Conservation (phyloP, 352 stramenopile species). For the Phytopythium mirpurense region DNA sequence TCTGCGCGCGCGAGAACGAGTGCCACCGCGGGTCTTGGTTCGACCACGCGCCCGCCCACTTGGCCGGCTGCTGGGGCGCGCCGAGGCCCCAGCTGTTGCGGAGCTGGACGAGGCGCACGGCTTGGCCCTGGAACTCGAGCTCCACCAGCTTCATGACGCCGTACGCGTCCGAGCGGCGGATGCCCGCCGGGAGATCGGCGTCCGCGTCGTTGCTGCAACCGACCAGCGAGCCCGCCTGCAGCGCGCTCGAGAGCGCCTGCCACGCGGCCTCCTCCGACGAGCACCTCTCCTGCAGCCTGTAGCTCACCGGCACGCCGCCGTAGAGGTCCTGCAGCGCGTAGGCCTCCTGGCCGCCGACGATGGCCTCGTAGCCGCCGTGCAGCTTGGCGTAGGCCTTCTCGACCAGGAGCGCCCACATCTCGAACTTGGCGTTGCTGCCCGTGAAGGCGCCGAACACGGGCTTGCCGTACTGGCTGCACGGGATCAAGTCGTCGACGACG, state of each 20-base stretch:
- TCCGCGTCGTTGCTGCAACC: slow-evolving; percentile 66
- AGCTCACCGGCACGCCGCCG: slow-evolving; percentile 59
- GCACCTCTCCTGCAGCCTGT: slow-evolving; percentile 64
- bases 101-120: slow-evolving; percentile 59
- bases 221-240: slow-evolving; percentile 61
- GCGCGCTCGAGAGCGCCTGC: slow-evolving; percentile 32
- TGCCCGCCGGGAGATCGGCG: slow-evolving; percentile 49
- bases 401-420: slow-evolving; percentile 91
- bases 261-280: slow-evolving; percentile 52
- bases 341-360: slow-evolving; percentile 83
- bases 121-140: slow-evolving; percentile 50
- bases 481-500: slow-evolving; percentile 82
- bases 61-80: slow-evolving; percentile 49
- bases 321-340: slow-evolving; percentile 76
- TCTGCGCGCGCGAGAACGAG: slow-evolving; percentile 62
- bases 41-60: slow-evolving; percentile 69
- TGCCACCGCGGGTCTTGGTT: slow-evolving; percentile 69
- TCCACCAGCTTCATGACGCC: slow-evolving; percentile 76
- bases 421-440: slow-evolving; percentile 75
- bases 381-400: slow-evolving; percentile 96
- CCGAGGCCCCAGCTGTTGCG: slow-evolving; percentile 80
- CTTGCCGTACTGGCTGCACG: slow-evolving; percentile 79
- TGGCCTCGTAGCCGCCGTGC: slow-evolving; percentile 86
- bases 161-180: slow-evolving; percentile 69
- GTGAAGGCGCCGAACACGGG: slow-evolving; percentile 83